Base-by-base conservation (phyloP, 1,284 basidiomycete species). In the Malassezia globosa region DNA sequence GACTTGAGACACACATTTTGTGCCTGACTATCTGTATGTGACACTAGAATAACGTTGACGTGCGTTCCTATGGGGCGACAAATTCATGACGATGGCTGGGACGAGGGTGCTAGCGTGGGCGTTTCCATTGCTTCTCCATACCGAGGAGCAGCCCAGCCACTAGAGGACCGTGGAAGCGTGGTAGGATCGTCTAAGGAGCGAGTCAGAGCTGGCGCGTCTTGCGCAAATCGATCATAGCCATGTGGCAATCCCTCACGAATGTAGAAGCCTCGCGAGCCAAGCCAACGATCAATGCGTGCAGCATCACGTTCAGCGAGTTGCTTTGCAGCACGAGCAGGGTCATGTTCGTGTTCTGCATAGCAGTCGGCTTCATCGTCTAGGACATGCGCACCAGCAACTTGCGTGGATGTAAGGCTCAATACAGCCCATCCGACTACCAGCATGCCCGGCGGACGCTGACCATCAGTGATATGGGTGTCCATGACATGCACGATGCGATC, bases 341-440 rank as follows among this genome's bases (percentile, higher is more conserved):
- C 21, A 4, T 19, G 8, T 10, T 19, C 37, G 3, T 31, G 23
- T 3, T 38, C 37, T 7, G 41, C 33, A n/a, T 21, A 24, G 25
- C 48, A 42, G 4, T 41, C 22, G 8, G 42, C 39, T 5, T 58
- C 72, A 43, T 73, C 72, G 51, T 79, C 77, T 33, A 79, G 66
- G 5, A 80, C 73, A 36, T 70, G 72, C 34, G 78, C 73, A 29
- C 76, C 74, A 1, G 79, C 79, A 40, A 55, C 51, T 10, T 72
- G 59, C 35, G 10, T 21, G 0, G 78, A 78, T 34, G 77, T 75
- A 26, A 80, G 66, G 21, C 75, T 74, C 21, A 79, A 61, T 11
- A 75, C 77, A 5, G 83, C 78, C 90, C 90, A 96, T 0, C 92
- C 90, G 53, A 97, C 79, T 21, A 95, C 78, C 65, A 96, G 84